phyloP scores from a whole-genome alignment of 257 asterid genomes.

The Lithospermum erythrorhizon region DNA sequence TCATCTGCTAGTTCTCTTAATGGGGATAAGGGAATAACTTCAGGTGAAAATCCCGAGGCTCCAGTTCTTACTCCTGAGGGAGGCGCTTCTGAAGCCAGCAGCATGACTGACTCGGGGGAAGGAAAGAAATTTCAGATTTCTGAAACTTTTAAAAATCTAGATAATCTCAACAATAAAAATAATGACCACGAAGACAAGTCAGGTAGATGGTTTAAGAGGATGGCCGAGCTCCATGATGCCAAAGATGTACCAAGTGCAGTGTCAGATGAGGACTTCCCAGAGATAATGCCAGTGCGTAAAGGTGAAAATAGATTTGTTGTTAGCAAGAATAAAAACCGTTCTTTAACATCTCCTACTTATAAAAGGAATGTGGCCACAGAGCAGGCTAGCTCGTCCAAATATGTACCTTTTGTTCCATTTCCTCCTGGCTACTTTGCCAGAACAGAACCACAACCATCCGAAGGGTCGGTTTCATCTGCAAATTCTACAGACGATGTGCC shows the following conservation, averaged over 20 bases:
- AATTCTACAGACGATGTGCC: slow-evolving; percentile 16
- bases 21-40: slow-evolving; percentile 1
- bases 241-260: slow-evolving; percentile 53
- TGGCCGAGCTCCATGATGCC: slow-evolving; percentile 57
- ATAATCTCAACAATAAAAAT: slow-evolving; percentile 20
- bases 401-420: slow-evolving; percentile 87
- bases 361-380: slow-evolving; percentile 61
- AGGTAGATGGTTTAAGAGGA: slow-evolving; percentile 59
- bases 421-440: slow-evolving; percentile 87
- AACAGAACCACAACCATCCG: slow-evolving; percentile 34
- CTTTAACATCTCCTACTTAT: slow-evolving; percentile 67
- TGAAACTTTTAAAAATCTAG: slow-evolving; percentile 16
- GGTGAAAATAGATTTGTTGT: slow-evolving; percentile 70
- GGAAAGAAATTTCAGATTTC: slow-evolving; percentile 16
- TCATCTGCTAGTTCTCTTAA: slow-evolving; percentile 6
- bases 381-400: slow-evolving; percentile 42
- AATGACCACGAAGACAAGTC: slow-evolving; percentile 44
- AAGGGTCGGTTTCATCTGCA: slow-evolving; percentile 17
- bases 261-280: slow-evolving; percentile 73
- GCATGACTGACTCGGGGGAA: slow-evolving; percentile 15
- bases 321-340: slow-evolving; percentile 64
- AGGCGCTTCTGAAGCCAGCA: slow-evolving; percentile 15
- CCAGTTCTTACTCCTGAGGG: slow-evolving; percentile 14
- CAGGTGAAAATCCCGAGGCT: slow-evolving; percentile 16
- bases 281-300: slow-evolving; percentile 72